Evolutionary conservation across 805 yeast species (phyloP), one percentile per base, ranked within the genome.

Genomic region (Wickerhamomyces canadensis): DNA sequence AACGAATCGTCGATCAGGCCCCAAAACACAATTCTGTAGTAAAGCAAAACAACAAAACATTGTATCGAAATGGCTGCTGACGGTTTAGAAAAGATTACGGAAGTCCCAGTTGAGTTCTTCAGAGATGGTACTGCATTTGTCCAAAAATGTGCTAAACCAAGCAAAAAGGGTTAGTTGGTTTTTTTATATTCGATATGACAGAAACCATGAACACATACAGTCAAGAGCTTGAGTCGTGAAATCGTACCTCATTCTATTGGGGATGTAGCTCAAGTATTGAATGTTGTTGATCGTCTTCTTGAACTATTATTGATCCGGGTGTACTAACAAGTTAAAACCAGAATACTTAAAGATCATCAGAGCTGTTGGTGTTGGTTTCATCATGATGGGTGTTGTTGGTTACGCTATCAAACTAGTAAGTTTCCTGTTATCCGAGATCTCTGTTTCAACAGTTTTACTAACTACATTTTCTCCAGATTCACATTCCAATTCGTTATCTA

Each of bases 361-460:
- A 66, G 97, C 97, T 36, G 98, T 91, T 36, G 98, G 98, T 55
- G 74, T 89, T 47, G 98, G 98, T 51, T 91, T 91, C 67, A 70
- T 91, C 53, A 91, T 91, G 78, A 93, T 91, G 89, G 98, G 98
- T 58, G 83, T 86, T 55, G 94, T 93, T 57, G 98, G 98, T 41
- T 91, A 88, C 68, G 84, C 81, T 57, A 93, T 93, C 67, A 91
- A 91, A 69, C 77, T 91, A 56, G 72, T 65, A 51, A 40, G 64
- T 57, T 6, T 21, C 23, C 7, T 21, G 16, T 18, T 16, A 14
- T 4, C 31, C 27, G 12, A 25, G 33, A 19, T n/a, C 16, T 19
- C 23, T 16, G 19, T 14, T 19, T 13, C 12, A 9, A 21, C 10
- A 13, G 15, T 21, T 14, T 19, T 36, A 36, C 48, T 40, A 41